Conservation (phyloP, 192 early-diverging fungal species). For the Kickxella alabastrina region DNA sequence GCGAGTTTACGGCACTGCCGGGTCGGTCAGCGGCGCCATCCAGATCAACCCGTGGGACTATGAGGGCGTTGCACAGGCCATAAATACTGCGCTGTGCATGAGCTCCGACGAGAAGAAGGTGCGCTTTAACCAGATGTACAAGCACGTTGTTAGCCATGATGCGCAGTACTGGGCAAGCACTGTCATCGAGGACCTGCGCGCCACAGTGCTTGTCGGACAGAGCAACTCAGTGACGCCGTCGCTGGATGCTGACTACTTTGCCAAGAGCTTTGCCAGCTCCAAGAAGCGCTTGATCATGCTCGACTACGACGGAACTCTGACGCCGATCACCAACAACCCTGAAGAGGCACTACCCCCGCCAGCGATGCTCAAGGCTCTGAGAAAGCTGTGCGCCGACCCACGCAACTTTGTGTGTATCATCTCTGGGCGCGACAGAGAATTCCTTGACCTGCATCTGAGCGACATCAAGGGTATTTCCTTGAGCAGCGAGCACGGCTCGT, state of each 20-base stretch:
- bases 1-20: slow-evolving; percentile 98
- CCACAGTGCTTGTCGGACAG: slow-evolving; percentile 45
- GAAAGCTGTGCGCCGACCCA: slow-evolving; percentile 66
- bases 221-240: slow-evolving; percentile 25
- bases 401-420: slow-evolving; percentile 86
- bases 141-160: slow-evolving; percentile 76
- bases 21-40: slow-evolving; percentile 75
- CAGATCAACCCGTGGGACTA: slow-evolving; percentile 98
- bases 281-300: slow-evolving; percentile 83
- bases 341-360: slow-evolving; percentile 75
- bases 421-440: slow-evolving; percentile 83
- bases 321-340: slow-evolving; percentile 83
- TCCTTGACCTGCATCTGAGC: slow-evolving; percentile 83
- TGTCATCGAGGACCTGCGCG: slow-evolving; percentile 73
- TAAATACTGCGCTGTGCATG: slow-evolving; percentile 84
- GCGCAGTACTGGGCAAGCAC: slow-evolving; percentile 83
- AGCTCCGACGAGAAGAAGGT: slow-evolving; percentile 61
- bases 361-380: slow-evolving; percentile 75
- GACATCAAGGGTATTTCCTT: slow-evolving; percentile 71
- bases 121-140: slow-evolving; percentile 62
- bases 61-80: slow-evolving; percentile 78
- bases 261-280: slow-evolving; percentile 34
- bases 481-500: slow-evolving; percentile 93
- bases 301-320: slow-evolving; percentile 97
- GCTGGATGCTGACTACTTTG: slow-evolving; percentile 24